Percentiles rank a stretch among this genome's conserved stretches.
phyloP scores from a whole-genome alignment of 352 stramenopile genomes.

The Pythium brachiatum region DNA sequence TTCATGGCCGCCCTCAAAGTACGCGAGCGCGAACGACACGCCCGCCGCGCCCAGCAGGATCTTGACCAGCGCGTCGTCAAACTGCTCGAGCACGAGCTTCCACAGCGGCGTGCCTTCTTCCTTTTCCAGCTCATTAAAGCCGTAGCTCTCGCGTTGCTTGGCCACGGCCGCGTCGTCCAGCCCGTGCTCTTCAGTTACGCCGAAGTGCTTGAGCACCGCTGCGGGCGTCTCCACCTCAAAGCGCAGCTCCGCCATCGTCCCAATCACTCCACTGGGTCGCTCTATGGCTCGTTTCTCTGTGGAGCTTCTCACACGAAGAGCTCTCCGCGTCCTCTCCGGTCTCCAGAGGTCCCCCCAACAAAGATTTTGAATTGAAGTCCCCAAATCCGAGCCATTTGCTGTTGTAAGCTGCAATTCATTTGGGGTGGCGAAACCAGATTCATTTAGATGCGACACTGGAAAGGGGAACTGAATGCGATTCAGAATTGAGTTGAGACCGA shows the following conservation, averaged over 20 bases:
- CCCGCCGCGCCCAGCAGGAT: conserved; percentile 97
- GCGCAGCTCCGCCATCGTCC: conserved; percentile 27
- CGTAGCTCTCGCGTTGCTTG: conserved; percentile 51
- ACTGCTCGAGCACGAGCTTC: conserved; percentile 98
- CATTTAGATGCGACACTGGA: background rate
- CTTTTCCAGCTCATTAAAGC: conserved; percentile 90
- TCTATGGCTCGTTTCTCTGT: conserved; percentile 7
- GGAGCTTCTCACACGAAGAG: background rate
- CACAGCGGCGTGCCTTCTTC: conserved; percentile 87
- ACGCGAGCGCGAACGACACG: conserved; percentile 93
- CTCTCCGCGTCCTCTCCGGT: conserved; percentile 5
- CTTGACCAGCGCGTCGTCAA: conserved; percentile 98
- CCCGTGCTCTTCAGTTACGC: conserved; percentile 56
- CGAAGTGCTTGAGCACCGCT: conserved; percentile 76
- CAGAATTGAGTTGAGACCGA: conserved; percentile 23
- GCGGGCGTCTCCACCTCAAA: conserved; percentile 68
- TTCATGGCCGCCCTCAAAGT: conserved; percentile 86
- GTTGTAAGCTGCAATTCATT: conserved; percentile 9
- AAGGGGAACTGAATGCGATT: conserved; percentile 11
- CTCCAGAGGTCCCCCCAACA: background rate
- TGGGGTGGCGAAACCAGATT: conserved; percentile 3
- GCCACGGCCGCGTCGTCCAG: conserved; percentile 54
- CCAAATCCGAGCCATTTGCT: background rate
- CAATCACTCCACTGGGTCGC: conserved; percentile 2
- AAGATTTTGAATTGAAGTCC: conserved; percentile 34